Base-by-base conservation (phyloP, 306 rosid species). In the Cicer pinnatifidum region DNA sequence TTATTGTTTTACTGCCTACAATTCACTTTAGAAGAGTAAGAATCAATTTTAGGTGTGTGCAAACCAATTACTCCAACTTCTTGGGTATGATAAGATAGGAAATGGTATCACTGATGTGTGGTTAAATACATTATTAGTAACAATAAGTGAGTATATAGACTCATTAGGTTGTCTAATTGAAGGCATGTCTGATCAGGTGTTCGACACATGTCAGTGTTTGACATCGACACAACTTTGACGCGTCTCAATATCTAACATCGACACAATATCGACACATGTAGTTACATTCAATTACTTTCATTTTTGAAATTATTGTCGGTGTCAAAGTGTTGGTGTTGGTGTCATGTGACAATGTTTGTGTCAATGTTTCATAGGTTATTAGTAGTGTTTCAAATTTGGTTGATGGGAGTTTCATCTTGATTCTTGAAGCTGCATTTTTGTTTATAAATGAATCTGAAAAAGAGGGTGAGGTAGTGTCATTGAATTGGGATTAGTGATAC, bases 381-480 rank as follows among this genome's bases (percentile, higher is more conserved):
- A 40, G 19, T 23, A 3, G 51, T 67, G 12, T 52, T 80, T 28
- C 12, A 13, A 9, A 52, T 76, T 54, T 54, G 43, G 39, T 45
- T 66, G 59, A 11, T 80, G 53, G 51, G 57, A 66, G 69, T 72
- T 56, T 66, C 70, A 64, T 79, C 20, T 19, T 47, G 33, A 67
- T 54, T 79, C 20, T 19, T 47, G 33, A 67, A 64, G 51, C 56
- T 80, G 46, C 46, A 60, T 39, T 71, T 58, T 56, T 70, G 33
- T 54, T 39, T 40, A 19, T 44, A 53, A 16, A n/a, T 33, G 57
- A 52, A 20, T 45, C 41, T 41, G 68, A 44, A 13, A 63, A 47
- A 45, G 38, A 41, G 17, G 38, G 65, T 38, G 53, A 1, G 45
- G 8, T 50, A 46, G 52, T 61, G 9, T 11, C 9, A 5, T 74